Evolutionary conservation across 1,284 basidiomycete genomes (phyloP).

Genomic region (Golubevia sp.): DNA sequence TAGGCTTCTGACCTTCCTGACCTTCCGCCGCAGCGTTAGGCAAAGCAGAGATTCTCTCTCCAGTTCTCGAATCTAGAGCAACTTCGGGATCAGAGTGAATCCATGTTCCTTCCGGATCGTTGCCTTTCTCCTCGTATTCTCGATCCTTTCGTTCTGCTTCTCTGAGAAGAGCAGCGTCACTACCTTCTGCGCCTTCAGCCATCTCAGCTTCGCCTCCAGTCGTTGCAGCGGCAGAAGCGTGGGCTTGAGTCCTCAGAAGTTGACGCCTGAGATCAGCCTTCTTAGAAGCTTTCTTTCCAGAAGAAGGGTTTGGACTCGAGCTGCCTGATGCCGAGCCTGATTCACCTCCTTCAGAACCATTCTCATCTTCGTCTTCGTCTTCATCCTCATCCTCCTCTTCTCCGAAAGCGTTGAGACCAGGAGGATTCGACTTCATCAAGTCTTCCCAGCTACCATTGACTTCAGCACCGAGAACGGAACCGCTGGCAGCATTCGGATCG

Average conservation of each 20-base stretch:
- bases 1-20: conserved; percentile 20
- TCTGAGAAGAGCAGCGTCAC: conserved; percentile 54
- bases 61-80: conserved; percentile 36
- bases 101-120: conserved; percentile 63
- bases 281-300: conserved; percentile 55
- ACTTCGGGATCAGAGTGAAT: conserved; percentile 62
- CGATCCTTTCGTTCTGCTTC: conserved; percentile 60
- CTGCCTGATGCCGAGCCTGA: conserved; percentile 59
- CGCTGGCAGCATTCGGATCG: conserved; percentile 66
- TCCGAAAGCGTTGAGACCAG: conserved; percentile 71
- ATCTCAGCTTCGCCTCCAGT: conserved; percentile 14
- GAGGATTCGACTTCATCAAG: neutral
- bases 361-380: conserved; percentile 68
- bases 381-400: conserved; percentile 68
- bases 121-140: conserved; percentile 10
- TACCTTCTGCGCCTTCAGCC: conserved; percentile 1
- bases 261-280: conserved; percentile 76
- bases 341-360: conserved; percentile 62
- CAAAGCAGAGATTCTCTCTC: conserved; percentile 10
- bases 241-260: conserved; percentile 69
- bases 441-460: neutral
- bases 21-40: conserved; percentile 22
- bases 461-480: neutral
- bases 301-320: conserved; percentile 1
- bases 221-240: conserved; percentile 13